Base-by-base conservation (phyloP, 495 filamentous ascomycete genomes). In the Bryoglossum gracile region DNA sequence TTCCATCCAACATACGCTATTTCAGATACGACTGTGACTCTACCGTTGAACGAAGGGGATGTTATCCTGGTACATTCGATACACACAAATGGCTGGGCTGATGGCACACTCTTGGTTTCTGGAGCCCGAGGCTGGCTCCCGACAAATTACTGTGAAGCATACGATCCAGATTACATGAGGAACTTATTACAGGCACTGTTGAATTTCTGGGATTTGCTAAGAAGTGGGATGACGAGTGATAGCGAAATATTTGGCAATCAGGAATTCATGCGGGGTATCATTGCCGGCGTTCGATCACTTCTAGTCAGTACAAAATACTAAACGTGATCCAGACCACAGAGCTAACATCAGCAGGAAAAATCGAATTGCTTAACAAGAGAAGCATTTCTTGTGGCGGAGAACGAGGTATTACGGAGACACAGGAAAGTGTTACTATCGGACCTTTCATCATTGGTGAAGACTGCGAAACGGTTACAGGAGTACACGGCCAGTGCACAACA, bases 21-120 rank as follows among this genome's bases (percentile, higher is more conserved):
- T 43, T 61, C 67, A 14, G 83, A 87, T 42, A 81, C 85, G 16
- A 91, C 87, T 8, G 85, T 97, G 49, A 96, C 91, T 16, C 66
- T 95, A 8, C 87, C 89, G 4, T 73, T 99, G 24, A 86, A 88
- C 55, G 78, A 84, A 56, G 94, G 92, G 43, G 94, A 97, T 56
- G 78, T 99, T 18, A 86, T 99, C 43, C 66, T 99, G 47, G 82
- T 99, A 26, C 94, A 99, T 65, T 95, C 92, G 11, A 85, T 99
- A 56, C 94, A 99, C 68, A 89, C 87, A 41, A 99, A 95, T 70
- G 94, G 94, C 58, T 99, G 94, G 94, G 94, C 92, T 33, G 94
- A 99, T 65, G 94, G 94, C 33, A 99, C 94, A n/a, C 72, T 95
- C 36, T 67, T 99, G 44, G 76, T 85, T 44, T 85, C 87, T 10